Conservation (phyloP, 1,284 basidiomycete species). For the Cerioporus squamosus region DNA sequence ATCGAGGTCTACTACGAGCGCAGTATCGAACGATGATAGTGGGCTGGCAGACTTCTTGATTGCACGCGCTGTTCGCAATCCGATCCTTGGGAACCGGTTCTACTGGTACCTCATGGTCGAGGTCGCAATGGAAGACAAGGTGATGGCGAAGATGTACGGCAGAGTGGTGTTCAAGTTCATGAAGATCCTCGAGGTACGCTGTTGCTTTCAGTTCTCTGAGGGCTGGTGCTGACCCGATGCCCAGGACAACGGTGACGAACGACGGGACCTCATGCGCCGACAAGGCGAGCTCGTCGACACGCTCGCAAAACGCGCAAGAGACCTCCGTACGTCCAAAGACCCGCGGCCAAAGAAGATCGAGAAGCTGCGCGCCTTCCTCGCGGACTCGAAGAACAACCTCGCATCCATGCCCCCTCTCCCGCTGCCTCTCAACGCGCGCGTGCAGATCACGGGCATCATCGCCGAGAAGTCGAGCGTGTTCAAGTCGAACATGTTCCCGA, state of each 20-base stretch:
- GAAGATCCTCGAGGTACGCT: slow-evolving; percentile 78
- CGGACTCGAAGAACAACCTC: slow-evolving; percentile 85
- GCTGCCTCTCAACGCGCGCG: slow-evolving; percentile 86
- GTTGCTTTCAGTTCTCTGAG: neutral
- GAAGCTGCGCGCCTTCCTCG: slow-evolving; percentile 82
- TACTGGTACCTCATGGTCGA: slow-evolving; percentile 99
- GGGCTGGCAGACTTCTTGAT: slow-evolving; percentile 93
- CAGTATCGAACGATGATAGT: slow-evolving; percentile 82
- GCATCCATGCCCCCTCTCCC: slow-evolving; percentile 79
- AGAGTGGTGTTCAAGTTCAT: slow-evolving; percentile 89
- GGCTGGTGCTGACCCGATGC: slow-evolving; percentile 39
- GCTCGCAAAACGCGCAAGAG: slow-evolving; percentile 83
- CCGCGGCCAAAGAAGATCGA: slow-evolving; percentile 97
- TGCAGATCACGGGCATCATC: slow-evolving; percentile 84
- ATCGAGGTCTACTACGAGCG: slow-evolving; percentile 17
- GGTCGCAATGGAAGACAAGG: slow-evolving; percentile 76
- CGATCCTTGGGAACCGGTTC: slow-evolving; percentile 87
- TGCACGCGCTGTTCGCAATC: slow-evolving; percentile 80
- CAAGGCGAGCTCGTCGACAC: slow-evolving; percentile 89
- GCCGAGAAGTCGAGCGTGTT: slow-evolving; percentile 94
- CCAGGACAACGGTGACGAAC: slow-evolving; percentile 73
- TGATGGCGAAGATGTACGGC: slow-evolving; percentile 91
- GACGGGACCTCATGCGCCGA: slow-evolving; percentile 80
- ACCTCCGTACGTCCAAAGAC: slow-evolving; percentile 90
- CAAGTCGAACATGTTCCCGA: slow-evolving; percentile 95